Evolutionary conservation across 805 yeast species (phyloP).

Genomic region (Wickerhamomyces canadensis): DNA sequence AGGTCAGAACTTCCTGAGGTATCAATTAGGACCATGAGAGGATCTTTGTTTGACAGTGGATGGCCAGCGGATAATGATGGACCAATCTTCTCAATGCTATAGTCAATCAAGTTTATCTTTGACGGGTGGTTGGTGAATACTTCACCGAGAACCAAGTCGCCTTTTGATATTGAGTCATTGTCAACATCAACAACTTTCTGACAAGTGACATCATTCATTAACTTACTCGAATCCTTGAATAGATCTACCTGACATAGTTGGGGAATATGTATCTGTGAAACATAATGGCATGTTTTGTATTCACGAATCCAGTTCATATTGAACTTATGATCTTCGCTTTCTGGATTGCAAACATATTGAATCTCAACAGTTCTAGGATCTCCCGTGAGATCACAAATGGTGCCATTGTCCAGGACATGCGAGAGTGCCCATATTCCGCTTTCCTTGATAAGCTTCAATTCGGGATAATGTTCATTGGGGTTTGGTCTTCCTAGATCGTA

Average conservation of each 20-base stretch:
- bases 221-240: conserved; percentile 6
- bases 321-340: not conserved
- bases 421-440: conserved; percentile 7
- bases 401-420: conserved; percentile 11
- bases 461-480: not conserved
- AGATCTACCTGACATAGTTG: conserved; percentile 17
- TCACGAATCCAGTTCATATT: conserved; percentile 13
- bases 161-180: not conserved
- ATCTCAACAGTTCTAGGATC: conserved; percentile 17
- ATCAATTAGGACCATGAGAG: not conserved
- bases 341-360: conserved; percentile 19
- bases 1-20: not conserved
- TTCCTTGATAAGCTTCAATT: conserved; percentile 5
- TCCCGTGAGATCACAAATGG: conserved; percentile 22
- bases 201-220: conserved; percentile 1
- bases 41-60: not conserved
- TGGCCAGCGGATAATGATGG: not conserved
- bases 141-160: not conserved
- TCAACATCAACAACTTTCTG: conserved; percentile 1
- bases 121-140: not conserved
- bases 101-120: conserved; percentile 1
- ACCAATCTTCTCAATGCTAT: not conserved
- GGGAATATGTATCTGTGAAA: conserved; percentile 18
- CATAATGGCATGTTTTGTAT: conserved; percentile 19
- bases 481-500: conserved; percentile 6